A percentile compares a stretch with the other conserved stretches of the same genome.
phyloP scores from a whole-genome alignment of 2,329 filamentous ascomycete genomes.

The Aspergillus fumigatus region DNA sequence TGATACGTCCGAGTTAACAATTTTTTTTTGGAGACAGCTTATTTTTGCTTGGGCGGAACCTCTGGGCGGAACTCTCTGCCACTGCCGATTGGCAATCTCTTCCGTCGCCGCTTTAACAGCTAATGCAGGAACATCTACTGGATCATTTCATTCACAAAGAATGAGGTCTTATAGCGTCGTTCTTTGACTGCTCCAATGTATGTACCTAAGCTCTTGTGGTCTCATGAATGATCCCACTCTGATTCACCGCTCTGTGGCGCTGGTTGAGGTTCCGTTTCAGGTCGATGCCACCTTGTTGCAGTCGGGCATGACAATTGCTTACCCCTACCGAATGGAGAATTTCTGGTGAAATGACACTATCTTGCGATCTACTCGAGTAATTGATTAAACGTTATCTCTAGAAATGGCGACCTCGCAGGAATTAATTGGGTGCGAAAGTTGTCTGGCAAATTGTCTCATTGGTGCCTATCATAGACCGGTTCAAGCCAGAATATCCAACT shows the following conservation, averaged over 20 bases:
- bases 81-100: slow-evolving; percentile 5
- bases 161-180: background rate
- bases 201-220: background rate
- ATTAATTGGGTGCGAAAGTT: background rate
- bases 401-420: background rate
- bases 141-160: background rate
- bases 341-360: background rate
- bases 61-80: slow-evolving; percentile 5
- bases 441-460: background rate
- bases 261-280: background rate
- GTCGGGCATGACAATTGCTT: background rate
- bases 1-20: background rate
- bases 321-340: background rate
- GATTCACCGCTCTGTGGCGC: background rate
- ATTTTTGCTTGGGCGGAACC: slow-evolving; percentile 7
- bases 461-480: background rate
- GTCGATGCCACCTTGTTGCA: background rate
- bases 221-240: background rate
- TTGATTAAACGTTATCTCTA: background rate
- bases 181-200: background rate
- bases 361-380: background rate
- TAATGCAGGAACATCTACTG: background rate
- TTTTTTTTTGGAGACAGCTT: background rate
- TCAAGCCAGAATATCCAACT: background rate
- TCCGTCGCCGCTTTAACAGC: background rate